Evolutionary conservation across 2,329 filamentous ascomycete species (phyloP).

Genomic region (Didymella sp.): DNA sequence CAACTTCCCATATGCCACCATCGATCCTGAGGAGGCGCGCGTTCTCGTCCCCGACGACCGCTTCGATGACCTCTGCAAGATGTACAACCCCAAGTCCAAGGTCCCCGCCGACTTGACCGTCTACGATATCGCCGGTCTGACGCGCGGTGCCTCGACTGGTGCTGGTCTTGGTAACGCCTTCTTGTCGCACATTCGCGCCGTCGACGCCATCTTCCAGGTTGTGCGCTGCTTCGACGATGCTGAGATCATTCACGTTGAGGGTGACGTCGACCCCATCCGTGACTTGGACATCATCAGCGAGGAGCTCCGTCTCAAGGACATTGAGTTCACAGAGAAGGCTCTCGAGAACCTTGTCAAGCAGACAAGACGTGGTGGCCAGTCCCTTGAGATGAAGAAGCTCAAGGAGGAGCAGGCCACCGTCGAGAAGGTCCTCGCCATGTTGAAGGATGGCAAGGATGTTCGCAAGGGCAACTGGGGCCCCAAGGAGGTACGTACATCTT

Average conservation of each 20-base stretch:
- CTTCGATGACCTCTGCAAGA: constrained; percentile 93
- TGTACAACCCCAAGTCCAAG: constrained; percentile 96
- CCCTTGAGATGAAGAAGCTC: constrained; percentile 96
- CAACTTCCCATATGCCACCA: constrained; percentile 99
- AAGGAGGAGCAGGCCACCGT: constrained; percentile 93
- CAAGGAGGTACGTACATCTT: constrained; percentile 81
- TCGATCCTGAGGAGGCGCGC: constrained; percentile 96
- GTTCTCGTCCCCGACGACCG: constrained; percentile 96
- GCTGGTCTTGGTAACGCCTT: constrained; percentile 97
- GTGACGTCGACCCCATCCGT: constrained; percentile 92
- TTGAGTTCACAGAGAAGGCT: constrained; percentile 97
- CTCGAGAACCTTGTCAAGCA: constrained; percentile 92
- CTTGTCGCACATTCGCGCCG: constrained; percentile 96
- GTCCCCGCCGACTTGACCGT: constrained; percentile 98
- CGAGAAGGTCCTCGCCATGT: constrained; percentile 82
- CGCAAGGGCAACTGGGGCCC: constrained; percentile 87
- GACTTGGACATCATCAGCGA: constrained; percentile 97
- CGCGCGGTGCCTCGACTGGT: constrained; percentile 93
- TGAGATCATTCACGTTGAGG: constrained; percentile 99
- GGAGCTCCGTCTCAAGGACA: constrained; percentile 96
- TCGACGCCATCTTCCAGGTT: constrained; percentile 97
- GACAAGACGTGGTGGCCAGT: constrained; percentile 91
- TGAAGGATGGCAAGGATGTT: constrained; percentile 91
- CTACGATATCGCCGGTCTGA: constrained; percentile 98
- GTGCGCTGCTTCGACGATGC: constrained; percentile 98